Evolutionary conservation across 1,284 basidiomycete species (phyloP).

Genomic region (Tilletia walkeri): DNA sequence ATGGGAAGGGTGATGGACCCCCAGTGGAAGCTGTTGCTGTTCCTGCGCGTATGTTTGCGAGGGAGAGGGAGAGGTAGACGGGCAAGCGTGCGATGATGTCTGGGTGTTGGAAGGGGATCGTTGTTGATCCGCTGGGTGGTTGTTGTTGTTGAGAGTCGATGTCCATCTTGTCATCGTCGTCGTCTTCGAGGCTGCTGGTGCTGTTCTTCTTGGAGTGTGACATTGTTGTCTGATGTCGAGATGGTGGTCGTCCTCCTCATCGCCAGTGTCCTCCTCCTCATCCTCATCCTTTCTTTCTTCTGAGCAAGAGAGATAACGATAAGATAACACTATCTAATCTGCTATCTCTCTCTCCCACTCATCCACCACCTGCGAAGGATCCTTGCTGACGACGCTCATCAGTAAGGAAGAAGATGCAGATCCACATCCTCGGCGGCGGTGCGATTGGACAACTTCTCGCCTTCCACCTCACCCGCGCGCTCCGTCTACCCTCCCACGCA

Average conservation of each 20-base stretch:
- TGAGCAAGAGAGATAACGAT: too few relatives aligned
- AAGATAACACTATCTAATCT: too few relatives aligned
- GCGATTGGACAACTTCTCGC: slow-evolving; percentile 51
- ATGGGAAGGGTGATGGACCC: not conserved
- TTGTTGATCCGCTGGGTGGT: not conserved
- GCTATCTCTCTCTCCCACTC: too few relatives aligned
- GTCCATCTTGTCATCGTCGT: too few relatives aligned
- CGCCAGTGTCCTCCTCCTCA: too few relatives aligned
- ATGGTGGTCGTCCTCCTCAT: too few relatives aligned
- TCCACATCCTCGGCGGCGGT: slow-evolving; percentile 53
- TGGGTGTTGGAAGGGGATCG: slow-evolving; percentile 2
- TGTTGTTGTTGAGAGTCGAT: too few relatives aligned
- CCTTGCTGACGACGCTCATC: not conserved
- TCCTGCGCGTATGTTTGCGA: slow-evolving; percentile 26
- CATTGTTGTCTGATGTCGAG: too few relatives aligned
- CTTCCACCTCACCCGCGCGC: slow-evolving; percentile 43
- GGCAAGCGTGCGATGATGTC: slow-evolving; percentile 35
- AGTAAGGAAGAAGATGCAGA: slow-evolving; percentile 37
- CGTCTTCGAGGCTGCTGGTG: too few relatives aligned
- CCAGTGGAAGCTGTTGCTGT: not conserved
- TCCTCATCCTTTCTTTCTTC: too few relatives aligned
- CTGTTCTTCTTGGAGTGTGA: too few relatives aligned
- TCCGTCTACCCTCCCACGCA: not conserved
- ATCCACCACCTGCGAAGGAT: too few relatives aligned
- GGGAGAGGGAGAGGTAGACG: slow-evolving; percentile 46